Evolutionary conservation across 1,284 basidiomycete genomes (phyloP).

Genomic region (Cryptococcus sp.): DNA sequence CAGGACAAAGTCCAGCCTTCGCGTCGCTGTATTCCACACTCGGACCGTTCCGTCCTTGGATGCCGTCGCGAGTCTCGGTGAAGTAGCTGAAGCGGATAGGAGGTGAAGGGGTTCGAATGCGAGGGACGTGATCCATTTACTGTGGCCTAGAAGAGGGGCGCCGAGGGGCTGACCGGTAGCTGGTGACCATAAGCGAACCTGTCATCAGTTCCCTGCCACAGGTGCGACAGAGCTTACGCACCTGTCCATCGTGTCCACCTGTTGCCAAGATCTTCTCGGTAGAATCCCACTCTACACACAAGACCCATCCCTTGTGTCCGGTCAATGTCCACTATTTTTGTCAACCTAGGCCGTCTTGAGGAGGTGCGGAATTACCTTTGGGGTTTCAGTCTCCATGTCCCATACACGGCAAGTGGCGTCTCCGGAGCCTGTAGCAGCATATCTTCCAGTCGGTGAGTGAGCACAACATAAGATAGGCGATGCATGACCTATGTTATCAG

Average conservation of each 20-base stretch:
- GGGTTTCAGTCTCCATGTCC: conserved; percentile 91
- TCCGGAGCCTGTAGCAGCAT: conserved; percentile 91
- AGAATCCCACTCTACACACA: conserved; percentile 96
- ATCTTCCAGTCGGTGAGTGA: conserved; percentile 86
- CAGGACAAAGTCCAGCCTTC: conserved; percentile 75
- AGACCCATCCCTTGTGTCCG: conserved; percentile 92
- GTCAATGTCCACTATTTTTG: conserved; percentile 60
- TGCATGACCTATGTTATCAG: conserved; percentile 63
- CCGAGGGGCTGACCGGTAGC: conserved; percentile 79
- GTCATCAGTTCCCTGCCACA: background rate
- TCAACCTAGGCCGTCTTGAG: background rate
- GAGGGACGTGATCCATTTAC: conserved; percentile 96
- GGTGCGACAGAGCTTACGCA: conserved; percentile 42
- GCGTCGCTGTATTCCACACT: conserved; percentile 77
- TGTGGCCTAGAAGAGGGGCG: conserved; percentile 81
- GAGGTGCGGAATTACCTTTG: conserved; percentile 52
- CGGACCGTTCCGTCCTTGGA: conserved; percentile 95
- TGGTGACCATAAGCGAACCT: conserved; percentile 85
- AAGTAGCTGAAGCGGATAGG: conserved; percentile 54
- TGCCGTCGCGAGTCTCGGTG: conserved; percentile 86
- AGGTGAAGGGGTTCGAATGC: conserved; percentile 95
- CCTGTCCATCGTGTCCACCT: conserved; percentile 85
- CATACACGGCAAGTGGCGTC: conserved; percentile 90
- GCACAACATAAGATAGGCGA: conserved; percentile 92
- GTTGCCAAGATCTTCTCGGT: conserved; percentile 85